These are phyloP conservation scores for Bacidia gigantensis DNA, from an alignment of 495 filamentous ascomycete species.

Conservation along the genomic window DNA sequence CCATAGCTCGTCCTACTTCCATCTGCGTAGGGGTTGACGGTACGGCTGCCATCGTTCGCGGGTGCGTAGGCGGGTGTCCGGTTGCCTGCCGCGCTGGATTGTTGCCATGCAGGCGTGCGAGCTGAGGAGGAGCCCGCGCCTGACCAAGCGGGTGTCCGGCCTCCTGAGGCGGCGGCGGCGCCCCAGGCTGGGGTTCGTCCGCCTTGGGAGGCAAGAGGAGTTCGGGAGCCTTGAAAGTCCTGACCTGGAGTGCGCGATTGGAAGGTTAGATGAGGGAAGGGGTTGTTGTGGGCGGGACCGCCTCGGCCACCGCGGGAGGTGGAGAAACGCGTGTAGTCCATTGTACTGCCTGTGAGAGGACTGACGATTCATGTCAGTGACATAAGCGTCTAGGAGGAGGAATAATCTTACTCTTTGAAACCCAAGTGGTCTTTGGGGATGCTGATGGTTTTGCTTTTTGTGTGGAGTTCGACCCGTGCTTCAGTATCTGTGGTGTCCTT, in stretches of 20 bases:
- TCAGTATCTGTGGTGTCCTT: conserved; percentile 77
- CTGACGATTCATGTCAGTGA: conserved; percentile 21
- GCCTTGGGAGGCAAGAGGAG: background rate
- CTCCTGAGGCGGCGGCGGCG: background rate
- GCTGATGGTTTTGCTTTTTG: conserved; percentile 74
- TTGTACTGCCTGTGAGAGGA: conserved; percentile 54
- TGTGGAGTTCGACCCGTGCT: conserved; percentile 83
- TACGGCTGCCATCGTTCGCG: conserved; percentile 43
- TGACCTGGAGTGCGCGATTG: background rate
- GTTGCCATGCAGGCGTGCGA: conserved; percentile 23
- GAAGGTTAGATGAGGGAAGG: background rate
- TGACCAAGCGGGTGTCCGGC: conserved; percentile 45
- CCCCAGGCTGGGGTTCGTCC: conserved; percentile 1
- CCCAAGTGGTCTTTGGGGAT: conserved; percentile 62
- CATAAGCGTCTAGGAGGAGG: background rate
- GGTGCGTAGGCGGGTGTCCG: conserved; percentile 55
- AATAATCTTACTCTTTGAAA: conserved; percentile 54
- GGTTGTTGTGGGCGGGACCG: conserved; percentile 12
- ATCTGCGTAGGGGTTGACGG: conserved; percentile 60
- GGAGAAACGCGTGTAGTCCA: conserved; percentile 51
- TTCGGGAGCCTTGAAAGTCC: background rate
- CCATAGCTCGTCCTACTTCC: conserved; percentile 50
- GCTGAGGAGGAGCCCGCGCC: conserved; percentile 23
- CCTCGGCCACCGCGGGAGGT: conserved; percentile 39
- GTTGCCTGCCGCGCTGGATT: conserved; percentile 26